phyloP scores from a whole-genome alignment of 73 alveolate genomes.

The Uronychia setigera region DNA sequence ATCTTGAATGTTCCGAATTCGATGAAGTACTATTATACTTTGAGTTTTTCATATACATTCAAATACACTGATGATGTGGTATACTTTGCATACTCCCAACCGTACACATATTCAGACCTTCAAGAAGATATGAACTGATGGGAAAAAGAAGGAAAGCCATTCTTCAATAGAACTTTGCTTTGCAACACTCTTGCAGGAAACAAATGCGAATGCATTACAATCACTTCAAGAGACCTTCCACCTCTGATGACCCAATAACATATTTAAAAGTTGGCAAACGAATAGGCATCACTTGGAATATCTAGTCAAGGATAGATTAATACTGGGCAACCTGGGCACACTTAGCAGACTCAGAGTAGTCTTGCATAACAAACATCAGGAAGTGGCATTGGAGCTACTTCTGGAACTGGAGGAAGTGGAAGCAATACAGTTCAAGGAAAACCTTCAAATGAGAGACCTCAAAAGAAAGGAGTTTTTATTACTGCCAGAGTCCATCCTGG shows the following conservation, averaged over 20 bases:
- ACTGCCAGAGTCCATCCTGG: conserved; percentile 99
- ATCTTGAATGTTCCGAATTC: background rate
- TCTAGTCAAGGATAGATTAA: too few species aligned
- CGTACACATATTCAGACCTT: conserved; percentile 70
- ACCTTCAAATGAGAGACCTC: conserved; percentile 10
- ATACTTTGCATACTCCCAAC: conserved; percentile 75
- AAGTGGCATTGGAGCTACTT: conserved; percentile 49
- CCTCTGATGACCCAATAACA: conserved; percentile 3
- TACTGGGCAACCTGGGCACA: too few species aligned
- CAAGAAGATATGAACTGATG: background rate
- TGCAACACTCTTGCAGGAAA: conserved; percentile 66
- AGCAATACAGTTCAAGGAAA: background rate
- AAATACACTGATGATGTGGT: conserved; percentile 52
- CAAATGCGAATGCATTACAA: conserved; percentile 50
- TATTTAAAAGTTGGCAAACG: conserved; percentile 11
- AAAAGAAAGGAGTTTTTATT: conserved; percentile 72
- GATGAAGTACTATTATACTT: conserved; percentile 32
- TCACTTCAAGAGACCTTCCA: conserved; percentile 37
- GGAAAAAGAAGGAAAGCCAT: conserved; percentile 18
- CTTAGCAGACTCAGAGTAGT: conserved; percentile 49
- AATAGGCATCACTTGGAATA: too few species aligned
- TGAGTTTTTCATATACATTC: conserved; percentile 44
- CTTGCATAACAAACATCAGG: conserved; percentile 54
- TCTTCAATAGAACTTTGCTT: conserved; percentile 18
- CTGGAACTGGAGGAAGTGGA: background rate